Evolutionary conservation across 2,329 filamentous ascomycete genomes (phyloP).

Genomic region (Zymoseptoria passerinii): DNA sequence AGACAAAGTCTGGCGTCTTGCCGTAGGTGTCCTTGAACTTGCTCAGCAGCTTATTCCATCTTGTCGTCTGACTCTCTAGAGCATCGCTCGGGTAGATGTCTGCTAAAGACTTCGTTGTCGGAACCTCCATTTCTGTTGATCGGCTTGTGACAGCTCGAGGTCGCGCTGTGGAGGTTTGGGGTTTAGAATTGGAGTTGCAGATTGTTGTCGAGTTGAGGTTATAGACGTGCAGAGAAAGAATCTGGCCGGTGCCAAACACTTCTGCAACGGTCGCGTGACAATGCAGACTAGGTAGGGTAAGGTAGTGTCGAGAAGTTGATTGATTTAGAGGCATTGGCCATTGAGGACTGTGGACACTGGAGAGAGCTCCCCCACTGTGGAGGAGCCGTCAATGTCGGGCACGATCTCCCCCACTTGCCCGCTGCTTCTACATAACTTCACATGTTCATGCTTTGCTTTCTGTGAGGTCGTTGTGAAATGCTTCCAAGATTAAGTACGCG

Average conservation of each 20-base stretch:
- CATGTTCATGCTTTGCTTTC: too few species aligned
- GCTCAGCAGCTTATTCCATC: constrained; percentile 68
- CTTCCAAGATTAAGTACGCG: too few species aligned
- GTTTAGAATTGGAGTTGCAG: background rate
- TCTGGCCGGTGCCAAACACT: background rate
- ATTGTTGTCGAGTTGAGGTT: background rate
- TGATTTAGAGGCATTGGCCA: background rate
- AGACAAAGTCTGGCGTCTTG: constrained; percentile 66
- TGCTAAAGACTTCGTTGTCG: constrained; percentile 63
- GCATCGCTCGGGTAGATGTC: constrained; percentile 78
- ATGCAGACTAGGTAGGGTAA: too few species aligned
- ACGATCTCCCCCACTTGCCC: background rate
- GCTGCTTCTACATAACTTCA: background rate
- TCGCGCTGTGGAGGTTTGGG: background rate
- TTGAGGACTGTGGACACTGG: background rate
- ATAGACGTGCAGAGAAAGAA: background rate
- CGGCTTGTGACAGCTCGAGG: background rate
- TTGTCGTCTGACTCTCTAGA: constrained; percentile 55
- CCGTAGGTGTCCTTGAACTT: constrained; percentile 65
- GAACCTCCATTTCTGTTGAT: constrained; percentile 46
- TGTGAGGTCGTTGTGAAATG: too few species aligned
- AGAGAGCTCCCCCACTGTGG: background rate
- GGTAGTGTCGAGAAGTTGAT: background rate
- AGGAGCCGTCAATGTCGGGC: background rate
- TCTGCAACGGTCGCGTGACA: background rate